Conservation (phyloP, 352 stramenopile genomes). For the Globisporangium irregulare region DNA sequence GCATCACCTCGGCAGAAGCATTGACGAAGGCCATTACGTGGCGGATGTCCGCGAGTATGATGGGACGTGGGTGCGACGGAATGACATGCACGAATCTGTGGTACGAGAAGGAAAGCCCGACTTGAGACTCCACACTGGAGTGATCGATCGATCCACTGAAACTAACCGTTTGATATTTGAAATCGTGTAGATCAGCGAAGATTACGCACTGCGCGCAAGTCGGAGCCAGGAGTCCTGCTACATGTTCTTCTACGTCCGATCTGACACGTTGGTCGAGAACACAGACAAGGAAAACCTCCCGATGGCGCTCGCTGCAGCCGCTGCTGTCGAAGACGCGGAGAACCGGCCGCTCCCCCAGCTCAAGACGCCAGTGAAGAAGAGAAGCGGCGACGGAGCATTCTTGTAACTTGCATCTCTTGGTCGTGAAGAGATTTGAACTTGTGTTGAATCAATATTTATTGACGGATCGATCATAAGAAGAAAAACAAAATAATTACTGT, state of each 20-base stretch:
- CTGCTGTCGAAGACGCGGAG: not conserved
- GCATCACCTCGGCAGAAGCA: slow-evolving; percentile 73
- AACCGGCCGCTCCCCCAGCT: slow-evolving; percentile 15
- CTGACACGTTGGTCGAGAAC: slow-evolving; percentile 19
- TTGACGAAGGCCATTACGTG: slow-evolving; percentile 85
- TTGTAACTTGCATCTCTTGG: slow-evolving; percentile 19
- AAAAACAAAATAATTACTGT: slow-evolving; percentile 13
- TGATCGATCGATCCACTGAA: not conserved
- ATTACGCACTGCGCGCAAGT: slow-evolving; percentile 67
- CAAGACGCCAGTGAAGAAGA: slow-evolving; percentile 19
- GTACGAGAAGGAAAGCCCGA: slow-evolving; percentile 29
- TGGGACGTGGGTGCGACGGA: slow-evolving; percentile 67
- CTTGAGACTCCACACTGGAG: not conserved
- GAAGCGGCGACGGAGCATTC: slow-evolving; percentile 26
- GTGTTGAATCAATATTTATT: slow-evolving; percentile 17
- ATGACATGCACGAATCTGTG: slow-evolving; percentile 78
- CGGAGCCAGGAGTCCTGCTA: slow-evolving; percentile 85
- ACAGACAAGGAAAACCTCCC: slow-evolving; percentile 70
- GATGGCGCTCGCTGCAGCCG: slow-evolving; percentile 16
- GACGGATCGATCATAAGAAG: slow-evolving; percentile 5
- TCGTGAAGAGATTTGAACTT: not conserved
- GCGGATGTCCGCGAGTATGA: slow-evolving; percentile 59
- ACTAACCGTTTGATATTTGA: not conserved
- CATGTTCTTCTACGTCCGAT: slow-evolving; percentile 84
- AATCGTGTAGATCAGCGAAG: slow-evolving; percentile 60